Conservation (phyloP, 139 green algal species). For the Pycnococcus provasolii region DNA sequence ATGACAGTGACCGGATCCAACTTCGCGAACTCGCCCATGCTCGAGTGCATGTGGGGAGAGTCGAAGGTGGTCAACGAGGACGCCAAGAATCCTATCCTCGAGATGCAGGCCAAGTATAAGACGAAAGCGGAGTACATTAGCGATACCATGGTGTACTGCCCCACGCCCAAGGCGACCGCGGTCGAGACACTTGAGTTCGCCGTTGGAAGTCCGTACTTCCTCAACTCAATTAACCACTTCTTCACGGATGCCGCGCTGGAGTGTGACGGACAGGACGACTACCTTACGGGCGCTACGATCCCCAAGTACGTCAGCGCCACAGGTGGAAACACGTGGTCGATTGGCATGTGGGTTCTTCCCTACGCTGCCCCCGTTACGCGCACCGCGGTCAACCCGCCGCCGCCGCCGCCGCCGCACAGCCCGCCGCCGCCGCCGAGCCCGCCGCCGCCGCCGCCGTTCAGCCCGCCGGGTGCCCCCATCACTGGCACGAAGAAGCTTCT, state of each 20-base stretch:
- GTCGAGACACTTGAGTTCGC: not conserved
- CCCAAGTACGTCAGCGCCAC: not conserved
- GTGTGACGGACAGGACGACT: slow-evolving; percentile 20
- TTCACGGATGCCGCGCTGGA: slow-evolving; percentile 15
- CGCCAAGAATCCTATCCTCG: not conserved
- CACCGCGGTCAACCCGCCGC: too few species aligned
- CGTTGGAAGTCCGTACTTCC: not conserved
- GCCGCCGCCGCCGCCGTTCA: slow-evolving; percentile 1
- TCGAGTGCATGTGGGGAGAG: slow-evolving; percentile 21
- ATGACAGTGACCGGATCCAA: slow-evolving; percentile 21
- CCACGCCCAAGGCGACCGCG: not conserved
- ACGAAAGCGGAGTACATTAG: too few species aligned
- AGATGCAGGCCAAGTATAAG: too few species aligned
- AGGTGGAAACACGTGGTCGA: slow-evolving; percentile 4
- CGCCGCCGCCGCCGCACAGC: slow-evolving; percentile 3
- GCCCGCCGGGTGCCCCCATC: not conserved
- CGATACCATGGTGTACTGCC: not conserved
- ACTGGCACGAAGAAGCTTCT: too few species aligned
- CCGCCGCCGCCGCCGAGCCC: too few species aligned
- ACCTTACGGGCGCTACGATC: not conserved
- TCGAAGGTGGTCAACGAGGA: too few species aligned
- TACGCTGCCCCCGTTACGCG: not conserved
- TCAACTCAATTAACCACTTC: slow-evolving; percentile 1
- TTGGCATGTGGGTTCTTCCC: slow-evolving; percentile 17
- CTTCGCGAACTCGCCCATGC: slow-evolving; percentile 20